Conservation (phyloP, 192 early-diverging fungal genomes). For the Mortierella antarctica region DNA sequence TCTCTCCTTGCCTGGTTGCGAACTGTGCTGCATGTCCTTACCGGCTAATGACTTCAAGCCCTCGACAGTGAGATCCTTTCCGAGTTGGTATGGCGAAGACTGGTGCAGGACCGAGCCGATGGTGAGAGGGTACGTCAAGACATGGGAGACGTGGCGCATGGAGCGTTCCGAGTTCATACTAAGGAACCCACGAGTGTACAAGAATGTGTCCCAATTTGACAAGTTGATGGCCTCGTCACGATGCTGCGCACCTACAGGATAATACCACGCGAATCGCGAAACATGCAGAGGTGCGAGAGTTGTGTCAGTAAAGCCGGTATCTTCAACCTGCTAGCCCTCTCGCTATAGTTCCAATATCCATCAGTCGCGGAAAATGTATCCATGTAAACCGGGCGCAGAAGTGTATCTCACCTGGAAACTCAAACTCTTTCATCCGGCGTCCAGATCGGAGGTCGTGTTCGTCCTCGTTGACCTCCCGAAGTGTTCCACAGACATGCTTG, state of each 20-base stretch:
- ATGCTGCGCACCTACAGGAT: slow-evolving; percentile 61
- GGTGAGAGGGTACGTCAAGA: slow-evolving; percentile 83
- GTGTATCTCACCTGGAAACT: slow-evolving; percentile 70
- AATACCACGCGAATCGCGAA: background rate
- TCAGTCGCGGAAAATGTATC: background rate
- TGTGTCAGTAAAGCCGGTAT: background rate
- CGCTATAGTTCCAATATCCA: too few species aligned
- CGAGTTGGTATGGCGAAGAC: slow-evolving; percentile 74
- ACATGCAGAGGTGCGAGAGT: background rate
- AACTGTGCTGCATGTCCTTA: slow-evolving; percentile 16
- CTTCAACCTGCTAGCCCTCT: background rate
- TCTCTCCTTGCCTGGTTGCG: background rate
- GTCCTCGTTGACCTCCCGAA: slow-evolving; percentile 81
- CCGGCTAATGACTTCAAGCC: slow-evolving; percentile 79
- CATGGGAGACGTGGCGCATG: slow-evolving; percentile 83
- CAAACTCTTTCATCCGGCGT: slow-evolving; percentile 79
- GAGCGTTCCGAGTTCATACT: slow-evolving; percentile 75
- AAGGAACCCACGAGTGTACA: slow-evolving; percentile 84
- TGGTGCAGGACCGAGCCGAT: slow-evolving; percentile 79
- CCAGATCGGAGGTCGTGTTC: slow-evolving; percentile 84
- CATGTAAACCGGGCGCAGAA: background rate
- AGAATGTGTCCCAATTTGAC: slow-evolving; percentile 79
- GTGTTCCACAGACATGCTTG: slow-evolving; percentile 64
- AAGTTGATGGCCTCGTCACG: slow-evolving; percentile 82
- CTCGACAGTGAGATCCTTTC: slow-evolving; percentile 73